phyloP scores from a whole-genome alignment of 768 basidiomycete genomes.

The Mycena epipterygia region DNA sequence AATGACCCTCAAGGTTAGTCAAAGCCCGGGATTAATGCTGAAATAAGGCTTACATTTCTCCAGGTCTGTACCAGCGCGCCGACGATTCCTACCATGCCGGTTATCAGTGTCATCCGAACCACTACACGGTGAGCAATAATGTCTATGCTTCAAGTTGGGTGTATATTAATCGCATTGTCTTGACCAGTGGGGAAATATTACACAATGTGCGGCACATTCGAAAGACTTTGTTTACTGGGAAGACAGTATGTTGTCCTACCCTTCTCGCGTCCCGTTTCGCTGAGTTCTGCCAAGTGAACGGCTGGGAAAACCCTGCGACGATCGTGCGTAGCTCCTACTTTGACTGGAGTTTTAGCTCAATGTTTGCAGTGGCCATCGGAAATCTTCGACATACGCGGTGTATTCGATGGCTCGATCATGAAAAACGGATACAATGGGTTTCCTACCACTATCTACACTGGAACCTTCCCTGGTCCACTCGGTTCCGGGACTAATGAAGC shows the following conservation, averaged over 20 bases:
- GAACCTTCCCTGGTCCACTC: slow-evolving; percentile 23
- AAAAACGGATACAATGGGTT: slow-evolving; percentile 27
- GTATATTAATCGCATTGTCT: neutral
- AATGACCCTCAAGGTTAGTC: slow-evolving; percentile 29
- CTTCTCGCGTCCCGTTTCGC: neutral
- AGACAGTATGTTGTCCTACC: slow-evolving; percentile 20
- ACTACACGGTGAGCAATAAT: slow-evolving; percentile 1
- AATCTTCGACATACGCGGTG: slow-evolving; percentile 28
- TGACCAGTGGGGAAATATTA: slow-evolving; percentile 29
- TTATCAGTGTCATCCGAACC: slow-evolving; percentile 31
- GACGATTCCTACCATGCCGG: slow-evolving; percentile 33
- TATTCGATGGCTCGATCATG: slow-evolving; percentile 33
- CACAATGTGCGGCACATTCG: slow-evolving; percentile 27
- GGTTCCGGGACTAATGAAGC: slow-evolving; percentile 24
- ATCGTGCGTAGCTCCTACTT: neutral
- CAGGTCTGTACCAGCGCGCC: slow-evolving; percentile 28
- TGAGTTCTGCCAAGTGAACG: slow-evolving; percentile 21
- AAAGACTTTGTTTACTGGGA: slow-evolving; percentile 34
- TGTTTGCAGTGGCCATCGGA: slow-evolving; percentile 28
- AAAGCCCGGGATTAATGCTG: too few relatives aligned
- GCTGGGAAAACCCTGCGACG: slow-evolving; percentile 32
- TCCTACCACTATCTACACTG: slow-evolving; percentile 30
- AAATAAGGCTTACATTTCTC: neutral
- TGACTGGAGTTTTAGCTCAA: neutral
- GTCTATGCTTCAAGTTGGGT: neutral